Evolutionary conservation across 2,329 filamentous ascomycete genomes (phyloP).

Genomic region (Colletotrichum gloeosporioides): DNA sequence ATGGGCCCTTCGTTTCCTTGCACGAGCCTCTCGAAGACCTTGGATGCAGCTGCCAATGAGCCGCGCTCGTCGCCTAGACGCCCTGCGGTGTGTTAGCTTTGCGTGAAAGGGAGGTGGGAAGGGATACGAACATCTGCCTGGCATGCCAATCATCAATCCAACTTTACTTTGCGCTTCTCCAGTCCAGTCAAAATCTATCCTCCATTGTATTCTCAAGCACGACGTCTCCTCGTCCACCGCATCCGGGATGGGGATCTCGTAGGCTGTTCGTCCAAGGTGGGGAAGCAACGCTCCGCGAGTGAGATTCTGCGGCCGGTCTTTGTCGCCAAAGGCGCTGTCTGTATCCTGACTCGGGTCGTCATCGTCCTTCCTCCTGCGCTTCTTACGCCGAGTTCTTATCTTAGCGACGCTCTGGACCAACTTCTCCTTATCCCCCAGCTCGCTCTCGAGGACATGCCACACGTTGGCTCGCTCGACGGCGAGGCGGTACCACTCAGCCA

Average conservation of each 20-base stretch:
- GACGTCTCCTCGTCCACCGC: constrained; percentile 39
- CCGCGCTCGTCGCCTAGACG: constrained; percentile 60
- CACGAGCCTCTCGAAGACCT: constrained; percentile 65
- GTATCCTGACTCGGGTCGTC: constrained; percentile 26
- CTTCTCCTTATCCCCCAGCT: constrained; percentile 44
- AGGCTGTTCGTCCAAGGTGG: constrained; percentile 57
- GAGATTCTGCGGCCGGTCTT: not conserved
- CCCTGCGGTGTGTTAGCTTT: constrained; percentile 50
- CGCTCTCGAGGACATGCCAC: constrained; percentile 61
- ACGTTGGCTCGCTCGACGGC: constrained; percentile 65
- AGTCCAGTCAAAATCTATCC: constrained; percentile 73
- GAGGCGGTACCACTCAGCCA: constrained; percentile 71
- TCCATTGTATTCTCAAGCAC: constrained; percentile 64
- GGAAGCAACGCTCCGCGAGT: constrained; percentile 53
- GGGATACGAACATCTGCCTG: constrained; percentile 64
- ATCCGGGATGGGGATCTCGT: constrained; percentile 48
- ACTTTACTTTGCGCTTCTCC: constrained; percentile 70
- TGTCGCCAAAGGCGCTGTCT: not conserved
- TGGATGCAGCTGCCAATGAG: constrained; percentile 62
- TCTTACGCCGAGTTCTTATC: constrained; percentile 30
- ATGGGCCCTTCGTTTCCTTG: constrained; percentile 59
- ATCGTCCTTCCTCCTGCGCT: constrained; percentile 24
- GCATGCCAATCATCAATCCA: constrained; percentile 59
- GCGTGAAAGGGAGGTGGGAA: no score
- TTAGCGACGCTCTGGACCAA: constrained; percentile 32